Evolutionary conservation across 2,329 filamentous ascomycete genomes (phyloP), one percentile per base, ranked within the genome.

Genomic region (Scopulariopsis brevicaulis): DNA sequence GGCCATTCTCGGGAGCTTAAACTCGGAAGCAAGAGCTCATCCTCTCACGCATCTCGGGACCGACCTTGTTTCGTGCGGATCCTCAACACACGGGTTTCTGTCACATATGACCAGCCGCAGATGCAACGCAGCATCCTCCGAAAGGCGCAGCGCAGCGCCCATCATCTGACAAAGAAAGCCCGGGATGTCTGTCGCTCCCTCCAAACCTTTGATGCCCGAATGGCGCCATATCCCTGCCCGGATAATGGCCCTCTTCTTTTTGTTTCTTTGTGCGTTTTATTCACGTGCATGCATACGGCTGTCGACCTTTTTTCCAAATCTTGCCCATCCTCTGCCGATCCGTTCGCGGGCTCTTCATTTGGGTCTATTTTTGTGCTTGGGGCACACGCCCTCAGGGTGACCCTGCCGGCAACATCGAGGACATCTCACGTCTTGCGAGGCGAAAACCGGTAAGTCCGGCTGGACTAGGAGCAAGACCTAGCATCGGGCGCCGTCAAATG

Each of bases 121-220:
- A 55, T 55, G 54, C 54, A 46, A 55, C 54, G 35, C 43, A n/a
- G 35, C 18, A 50, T 24, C 25, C 54, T 46, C 54, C 18, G 35
- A 55, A 46, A 18, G n/a, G 11, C 46, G 54, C 54, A 46, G 34
- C 54, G n/a, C n/a, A 22, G 22, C 25, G n/a, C 15, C 43, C 54
- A 22, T 55, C 54, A 48, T 34, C 54, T 43, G 54, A 55, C 54
- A 43, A 43, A 43, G 22, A 37, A 24, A 22, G 6, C 24, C 43
- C 37, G 20, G 24, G 22, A 25, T 25, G 22, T n/a, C 54, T 22
- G 22, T 18, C 54, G 54, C 54, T 34, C 34, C 28, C 24, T 55
- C 20, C 54, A 11, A 35, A 7, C 22, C 22, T 43, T 55, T 55
- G 54, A 55, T 55, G 54, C 54, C 54, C 43, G 54, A 54, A 55